These are phyloP conservation scores for Backusella circina DNA, from an alignment of 192 early-diverging fungal genomes.

Conservation along the genomic window DNA sequence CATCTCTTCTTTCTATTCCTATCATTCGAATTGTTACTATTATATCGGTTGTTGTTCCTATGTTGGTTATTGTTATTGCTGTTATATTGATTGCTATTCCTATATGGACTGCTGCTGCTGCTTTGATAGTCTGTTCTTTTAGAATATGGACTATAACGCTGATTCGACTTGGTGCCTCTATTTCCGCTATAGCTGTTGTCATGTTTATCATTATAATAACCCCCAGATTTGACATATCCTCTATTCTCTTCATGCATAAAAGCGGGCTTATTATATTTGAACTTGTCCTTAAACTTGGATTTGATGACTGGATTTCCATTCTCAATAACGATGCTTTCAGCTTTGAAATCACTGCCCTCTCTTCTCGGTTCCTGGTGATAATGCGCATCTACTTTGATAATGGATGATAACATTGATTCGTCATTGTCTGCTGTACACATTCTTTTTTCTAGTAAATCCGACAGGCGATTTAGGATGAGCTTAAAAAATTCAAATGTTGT, in stretches of 20 bases:
- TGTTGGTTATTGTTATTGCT: background rate
- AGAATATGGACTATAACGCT: background rate
- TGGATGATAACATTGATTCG: constrained; percentile 6
- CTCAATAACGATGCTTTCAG: background rate
- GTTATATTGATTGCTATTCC: background rate
- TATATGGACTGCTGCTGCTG: background rate
- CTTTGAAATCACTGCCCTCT: background rate
- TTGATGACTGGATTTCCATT: background rate
- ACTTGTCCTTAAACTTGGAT: background rate
- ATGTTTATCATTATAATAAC: background rate
- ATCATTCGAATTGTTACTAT: background rate
- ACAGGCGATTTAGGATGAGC: background rate
- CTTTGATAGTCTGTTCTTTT: background rate
- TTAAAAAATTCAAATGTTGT: background rate
- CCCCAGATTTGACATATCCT: background rate
- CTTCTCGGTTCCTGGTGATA: background rate
- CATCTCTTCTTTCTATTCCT: background rate
- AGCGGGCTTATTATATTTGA: background rate
- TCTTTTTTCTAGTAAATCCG: background rate
- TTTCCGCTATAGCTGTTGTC: background rate
- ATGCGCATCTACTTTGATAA: constrained; percentile 5
- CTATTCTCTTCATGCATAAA: background rate
- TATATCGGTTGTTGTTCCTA: background rate
- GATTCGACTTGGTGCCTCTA: background rate
- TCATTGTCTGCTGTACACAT: background rate